phyloP scores from a whole-genome alignment of 2,329 filamentous ascomycete species.

The Penicillium sp. region DNA sequence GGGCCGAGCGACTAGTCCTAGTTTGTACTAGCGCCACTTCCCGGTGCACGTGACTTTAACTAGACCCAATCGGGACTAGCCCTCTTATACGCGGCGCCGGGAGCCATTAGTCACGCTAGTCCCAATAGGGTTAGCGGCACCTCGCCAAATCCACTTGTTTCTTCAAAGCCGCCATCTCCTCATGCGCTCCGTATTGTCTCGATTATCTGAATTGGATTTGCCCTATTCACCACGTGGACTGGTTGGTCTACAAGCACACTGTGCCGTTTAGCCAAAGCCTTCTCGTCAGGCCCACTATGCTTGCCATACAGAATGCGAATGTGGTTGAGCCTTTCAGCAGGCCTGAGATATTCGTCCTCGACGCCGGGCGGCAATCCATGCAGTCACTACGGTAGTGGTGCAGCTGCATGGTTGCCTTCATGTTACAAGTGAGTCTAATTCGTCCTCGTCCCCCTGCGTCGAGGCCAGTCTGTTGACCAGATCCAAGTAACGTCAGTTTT shows the following conservation, averaged over 20 bases:
- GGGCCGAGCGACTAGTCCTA: constrained; percentile 7
- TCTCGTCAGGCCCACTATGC: constrained; percentile 16
- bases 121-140: too few relatives aligned
- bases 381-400: background rate
- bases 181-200: constrained; percentile 1
- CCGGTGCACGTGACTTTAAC: too few relatives aligned
- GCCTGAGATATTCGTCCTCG: constrained; percentile 15
- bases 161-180: background rate
- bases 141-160: too few relatives aligned
- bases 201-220: background rate
- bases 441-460: background rate
- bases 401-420: background rate
- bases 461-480: background rate
- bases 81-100: too few relatives aligned
- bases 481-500: background rate
- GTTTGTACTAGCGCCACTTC: constrained; percentile 8
- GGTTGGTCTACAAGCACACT: background rate
- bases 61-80: too few relatives aligned
- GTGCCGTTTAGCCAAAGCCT: background rate
- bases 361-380: constrained; percentile 2
- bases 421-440: constrained; percentile 1
- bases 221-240: background rate
- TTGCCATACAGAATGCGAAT: constrained; percentile 21
- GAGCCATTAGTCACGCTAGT: too few relatives aligned
- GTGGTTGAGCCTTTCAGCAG: constrained; percentile 18